Evolutionary conservation across 441 rosid genomes (phyloP), one percentile per base, ranked within the genome.

Genomic region (Bruguiera hainesii): DNA sequence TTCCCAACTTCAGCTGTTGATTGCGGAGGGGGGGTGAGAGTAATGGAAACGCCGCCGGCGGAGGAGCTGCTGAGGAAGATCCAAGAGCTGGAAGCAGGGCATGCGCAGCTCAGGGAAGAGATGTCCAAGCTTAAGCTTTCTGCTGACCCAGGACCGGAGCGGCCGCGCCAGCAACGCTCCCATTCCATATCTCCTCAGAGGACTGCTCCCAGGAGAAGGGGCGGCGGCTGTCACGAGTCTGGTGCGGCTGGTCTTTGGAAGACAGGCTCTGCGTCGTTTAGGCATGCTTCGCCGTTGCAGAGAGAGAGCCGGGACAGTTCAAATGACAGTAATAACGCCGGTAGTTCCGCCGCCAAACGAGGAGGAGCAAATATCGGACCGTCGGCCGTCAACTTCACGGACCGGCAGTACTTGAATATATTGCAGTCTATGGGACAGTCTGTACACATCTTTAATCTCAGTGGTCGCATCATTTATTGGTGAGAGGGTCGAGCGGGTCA

Each of bases 391-490:
- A 85, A 86, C 62, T 88, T 91, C 68, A 75, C 86, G 1, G 86
- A 91, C 63, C 81, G 70, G 23, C 96, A 91, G 70, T 91, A 83
- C 82, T 79, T 89, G 80, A 94, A 87, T 73, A 94, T 94, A 37
- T 83, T 94, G 76, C 97, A 94, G 82, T 85, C 92, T 18, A 85
- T 94, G 98, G 97, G 96, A 49, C 99, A 94, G 66, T 78, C 97
- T 60, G 93, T 94, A 78, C 96, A 94, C 76, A 89, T 91, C 61
- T 77, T 81, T 63, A 96, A 87, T 79, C 78, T 78, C 1, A 62
- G 71, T 20, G 85, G 84, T 68, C 88, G 86, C 49, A 77, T 94
- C 23, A 83, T 91, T 68, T 91, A 91, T 69, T 94, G 99, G 99
- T 94, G 69, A 87, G 86, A 69, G 26, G 30, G 55, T 69, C 19